Base-by-base conservation (phyloP, 1,284 basidiomycete species). In the Somion occarium region DNA sequence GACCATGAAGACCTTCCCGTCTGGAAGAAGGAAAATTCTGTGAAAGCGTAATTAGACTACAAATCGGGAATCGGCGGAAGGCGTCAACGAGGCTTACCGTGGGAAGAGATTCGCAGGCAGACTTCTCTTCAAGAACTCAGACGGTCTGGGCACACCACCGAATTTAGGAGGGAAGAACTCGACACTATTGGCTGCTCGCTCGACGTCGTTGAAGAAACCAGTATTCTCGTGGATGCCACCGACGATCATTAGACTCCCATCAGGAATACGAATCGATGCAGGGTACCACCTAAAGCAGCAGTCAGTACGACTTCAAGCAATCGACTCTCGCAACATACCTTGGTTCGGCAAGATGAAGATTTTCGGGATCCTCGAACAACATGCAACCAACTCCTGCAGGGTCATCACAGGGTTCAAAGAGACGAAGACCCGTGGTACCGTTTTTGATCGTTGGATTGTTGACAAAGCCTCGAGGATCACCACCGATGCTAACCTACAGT, bases 81-180 rank as follows among this genome's bases (percentile, higher is more conserved):
- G 57, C 4, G 43, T 34, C 5, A 34, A 3, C 13, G 20, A 25
- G 27, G 48, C 61, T 41, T 48, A 62, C 61, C 61, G 53, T 5
- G 61, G 61, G 56, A 63, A 63, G 19, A 63, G 48, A 47, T 63
- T 63, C 11, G 61, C 55, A 3, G 61, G 61, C 3, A 61, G 52
- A 39, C 44, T 52, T 25, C 61, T 51, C n/a, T 59, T 54, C 27
- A 82, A 68, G 66, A 83, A 80, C 3, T 66, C 62, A 13, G 73
- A 77, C 30, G 69, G 68, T 39, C 76, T 65, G n/a, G 69, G 68
- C 3, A 74, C 62, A 25, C 67, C 64, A 50, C 75, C 73, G n/a
- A n/a, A n/a, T 56, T 81, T 80, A 1, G 71, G 66, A 13, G 78
- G 78, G 68, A 76, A 78, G 62, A 74, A 80, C 59, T 80, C 42